Evolutionary conservation across 495 filamentous ascomycete genomes (phyloP), one percentile per base, ranked within the genome.

Genomic region (Aspergillus saccharolyticus): DNA sequence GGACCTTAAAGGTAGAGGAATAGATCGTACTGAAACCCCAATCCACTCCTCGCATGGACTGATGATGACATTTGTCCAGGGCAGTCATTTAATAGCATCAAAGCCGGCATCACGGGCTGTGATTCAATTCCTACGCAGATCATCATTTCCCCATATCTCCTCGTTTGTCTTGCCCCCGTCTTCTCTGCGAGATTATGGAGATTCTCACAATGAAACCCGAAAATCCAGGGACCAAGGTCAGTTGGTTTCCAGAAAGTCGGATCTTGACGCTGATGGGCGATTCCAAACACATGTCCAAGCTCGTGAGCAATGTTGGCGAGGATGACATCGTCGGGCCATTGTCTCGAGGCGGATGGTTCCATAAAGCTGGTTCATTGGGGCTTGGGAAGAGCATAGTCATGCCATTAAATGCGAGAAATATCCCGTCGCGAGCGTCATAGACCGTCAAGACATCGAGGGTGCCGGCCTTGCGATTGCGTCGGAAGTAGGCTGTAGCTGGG

Each of bases 21-120:
- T 55, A 60, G 4, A 55, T 47, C 58, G 55, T 60, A 8, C 54
- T 17, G 2, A 53, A 60, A 8, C 39, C 4, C 58, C 58, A 60
- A 46, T 60, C 53, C 0, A 55, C 47, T 10, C 46, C 17, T n/a
- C 25, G 18, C 17, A 1, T n/a, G 42, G 14, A 21, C n/a, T 4
- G 22, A 16, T 4, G 22, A 16, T 22, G 16, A 15, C 7, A 10
- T 12, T 24, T 2, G n/a, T 21, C 4, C 18, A 39, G 4, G 58
- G 58, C 47, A 60, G 47, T 0, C 21, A 44, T 3, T 55, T 3
- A 1, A 47, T 18, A 0, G 46, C 58, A n/a, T 17, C 18, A 30
- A 60, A 60, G 12, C 22, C 48, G 14, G 1, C 15, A 12, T 12
- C 0, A 1, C 3, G 0, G 1, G 58, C 58, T 8, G 21, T 22